A percentile compares a stretch with the other conserved stretches of the same genome.
Evolutionary conservation across 495 filamentous ascomycete genomes (phyloP).

Genomic region (Penicillium samsonianum): DNA sequence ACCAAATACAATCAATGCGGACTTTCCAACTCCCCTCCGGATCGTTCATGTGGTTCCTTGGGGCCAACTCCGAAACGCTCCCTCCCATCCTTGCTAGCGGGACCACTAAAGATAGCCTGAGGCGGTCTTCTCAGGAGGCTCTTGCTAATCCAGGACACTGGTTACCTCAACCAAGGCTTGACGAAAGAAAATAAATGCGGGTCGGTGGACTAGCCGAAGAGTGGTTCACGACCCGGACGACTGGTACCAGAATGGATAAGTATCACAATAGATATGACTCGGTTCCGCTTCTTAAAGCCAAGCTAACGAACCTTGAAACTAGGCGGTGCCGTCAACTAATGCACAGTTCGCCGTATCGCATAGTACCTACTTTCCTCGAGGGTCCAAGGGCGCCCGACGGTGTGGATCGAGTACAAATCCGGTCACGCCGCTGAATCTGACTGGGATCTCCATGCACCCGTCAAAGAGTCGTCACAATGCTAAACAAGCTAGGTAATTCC

Average conservation of each 20-base stretch:
- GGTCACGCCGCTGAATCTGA: constrained; percentile 17
- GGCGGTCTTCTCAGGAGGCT: constrained; percentile 1
- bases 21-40: constrained; percentile 14
- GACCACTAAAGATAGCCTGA: constrained; percentile 11
- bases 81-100: constrained; percentile 9
- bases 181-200: constrained; percentile 21
- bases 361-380: constrained; percentile 25
- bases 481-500: constrained; percentile 2
- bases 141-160: constrained; percentile 9
- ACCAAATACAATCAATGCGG: constrained; percentile 19
- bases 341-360: constrained; percentile 23
- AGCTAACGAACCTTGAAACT: constrained; percentile 27
- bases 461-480: not conserved
- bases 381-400: constrained; percentile 32
- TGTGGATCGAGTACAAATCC: constrained; percentile 27
- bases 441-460: constrained; percentile 1
- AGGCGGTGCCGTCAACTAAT: constrained; percentile 29
- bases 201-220: constrained; percentile 25
- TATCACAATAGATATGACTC: constrained; percentile 23
- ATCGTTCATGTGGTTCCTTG: constrained; percentile 11
- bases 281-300: constrained; percentile 22
- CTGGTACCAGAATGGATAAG: constrained; percentile 15
- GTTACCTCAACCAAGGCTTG: constrained; percentile 15
- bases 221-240: constrained; percentile 20
- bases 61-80: constrained; percentile 1